phyloP scores from a whole-genome alignment of 2,329 filamentous ascomycete genomes.

The Ascochyta lentis region DNA sequence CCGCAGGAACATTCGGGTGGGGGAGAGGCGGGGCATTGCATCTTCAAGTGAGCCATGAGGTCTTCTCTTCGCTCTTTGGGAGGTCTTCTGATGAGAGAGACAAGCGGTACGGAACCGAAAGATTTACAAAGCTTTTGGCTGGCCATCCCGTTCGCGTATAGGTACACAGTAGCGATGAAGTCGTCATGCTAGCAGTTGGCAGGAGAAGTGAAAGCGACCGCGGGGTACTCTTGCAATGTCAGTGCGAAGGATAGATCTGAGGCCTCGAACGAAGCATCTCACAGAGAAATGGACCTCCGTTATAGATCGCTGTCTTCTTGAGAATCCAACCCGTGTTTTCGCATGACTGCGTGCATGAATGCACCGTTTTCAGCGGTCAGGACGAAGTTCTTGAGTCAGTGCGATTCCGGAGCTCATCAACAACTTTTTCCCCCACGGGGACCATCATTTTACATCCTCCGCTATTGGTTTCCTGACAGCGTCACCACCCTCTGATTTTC shows the following conservation, averaged over 20 bases:
- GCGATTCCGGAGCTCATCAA: slow-evolving; percentile 36
- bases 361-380: slow-evolving; percentile 16
- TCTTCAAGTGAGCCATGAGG: not conserved
- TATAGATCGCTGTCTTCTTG: not conserved
- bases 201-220: not conserved
- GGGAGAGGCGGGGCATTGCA: slow-evolving; percentile 16
- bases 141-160: not conserved
- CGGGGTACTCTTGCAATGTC: not conserved
- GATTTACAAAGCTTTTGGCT: too few species aligned
- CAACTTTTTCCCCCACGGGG: slow-evolving; percentile 37
- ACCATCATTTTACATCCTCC: slow-evolving; percentile 16
- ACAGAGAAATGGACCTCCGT: not conserved
- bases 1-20: slow-evolving; percentile 21
- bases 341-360: slow-evolving; percentile 1
- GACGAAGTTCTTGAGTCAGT: slow-evolving; percentile 32
- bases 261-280: not conserved
- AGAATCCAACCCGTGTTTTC: not conserved
- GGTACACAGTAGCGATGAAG: not conserved
- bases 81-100: not conserved
- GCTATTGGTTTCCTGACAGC: slow-evolving; percentile 17
- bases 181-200: not conserved
- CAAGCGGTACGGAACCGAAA: too few species aligned
- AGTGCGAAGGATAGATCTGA: not conserved
- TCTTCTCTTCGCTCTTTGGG: not conserved
- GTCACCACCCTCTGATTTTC: slow-evolving; percentile 13